Evolutionary conservation across 345 rosid species (phyloP).

Genomic region (Pugionium dolabratum): DNA sequence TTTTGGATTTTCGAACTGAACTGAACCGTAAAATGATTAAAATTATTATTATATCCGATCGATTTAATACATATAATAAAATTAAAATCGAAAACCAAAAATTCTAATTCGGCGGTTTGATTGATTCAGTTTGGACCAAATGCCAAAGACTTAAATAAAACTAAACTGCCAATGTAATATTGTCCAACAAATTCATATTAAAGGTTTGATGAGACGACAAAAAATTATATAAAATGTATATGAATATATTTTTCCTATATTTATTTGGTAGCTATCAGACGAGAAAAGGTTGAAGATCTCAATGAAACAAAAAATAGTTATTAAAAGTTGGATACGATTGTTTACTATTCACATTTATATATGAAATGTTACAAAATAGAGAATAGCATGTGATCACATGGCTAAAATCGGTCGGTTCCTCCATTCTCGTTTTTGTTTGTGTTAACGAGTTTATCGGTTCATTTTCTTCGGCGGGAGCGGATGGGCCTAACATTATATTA

Average conservation of each 20-base stretch:
- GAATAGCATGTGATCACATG: constrained; percentile 38
- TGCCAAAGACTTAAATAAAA: no score
- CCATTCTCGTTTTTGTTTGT: constrained; percentile 32
- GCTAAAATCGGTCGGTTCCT: constrained; percentile 36
- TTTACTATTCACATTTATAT: neutral
- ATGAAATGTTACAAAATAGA: neutral
- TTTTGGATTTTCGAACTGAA: no score
- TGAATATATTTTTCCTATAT: neutral
- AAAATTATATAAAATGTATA: neutral
- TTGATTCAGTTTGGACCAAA: no score
- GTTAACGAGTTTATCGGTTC: constrained; percentile 31
- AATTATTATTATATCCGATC: no score
- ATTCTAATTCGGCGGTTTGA: no score
- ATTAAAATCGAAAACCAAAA: no score
- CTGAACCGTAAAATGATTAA: no score
- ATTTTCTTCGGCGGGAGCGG: constrained; percentile 25
- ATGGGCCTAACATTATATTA: constrained; percentile 25
- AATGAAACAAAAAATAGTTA: neutral
- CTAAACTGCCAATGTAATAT: neutral
- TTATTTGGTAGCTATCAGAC: constrained; percentile 10
- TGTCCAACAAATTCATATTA: constrained; percentile 3
- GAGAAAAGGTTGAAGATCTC: constrained; percentile 27
- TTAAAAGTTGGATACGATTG: neutral
- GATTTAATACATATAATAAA: no score
- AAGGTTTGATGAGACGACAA: no score